A percentile compares a stretch with the other conserved stretches of the same genome.
Evolutionary conservation across 2,329 filamentous ascomycete genomes (phyloP).

Genomic region (Thielaviopsis ethacetica): DNA sequence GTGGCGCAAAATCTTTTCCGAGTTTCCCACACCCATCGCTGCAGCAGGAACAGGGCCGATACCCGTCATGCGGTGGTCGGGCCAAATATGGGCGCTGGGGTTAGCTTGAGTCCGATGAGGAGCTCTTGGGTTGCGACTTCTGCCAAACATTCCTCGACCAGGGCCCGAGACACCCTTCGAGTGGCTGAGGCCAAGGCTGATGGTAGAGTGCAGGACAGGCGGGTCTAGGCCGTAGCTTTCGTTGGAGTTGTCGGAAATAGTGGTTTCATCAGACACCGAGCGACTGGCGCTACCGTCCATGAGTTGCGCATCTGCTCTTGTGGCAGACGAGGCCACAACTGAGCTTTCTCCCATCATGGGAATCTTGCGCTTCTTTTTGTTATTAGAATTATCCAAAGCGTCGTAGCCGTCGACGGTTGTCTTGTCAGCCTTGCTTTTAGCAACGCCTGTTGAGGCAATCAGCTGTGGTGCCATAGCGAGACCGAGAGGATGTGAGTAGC

Average conservation of each 20-base stretch:
- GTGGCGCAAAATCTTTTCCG: constrained; percentile 18
- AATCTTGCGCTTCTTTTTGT: constrained; percentile 98
- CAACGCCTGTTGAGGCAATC: not conserved
- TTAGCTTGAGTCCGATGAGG: constrained; percentile 37
- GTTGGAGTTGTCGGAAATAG: not conserved
- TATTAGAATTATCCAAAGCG: constrained; percentile 95
- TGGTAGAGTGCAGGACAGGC: not conserved
- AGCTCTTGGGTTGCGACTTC: constrained; percentile 43
- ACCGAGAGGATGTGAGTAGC: constrained; percentile 2
- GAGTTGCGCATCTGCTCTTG: not conserved
- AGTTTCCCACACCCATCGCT: constrained; percentile 25
- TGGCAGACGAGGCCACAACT: not conserved
- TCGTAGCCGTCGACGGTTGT: constrained; percentile 80
- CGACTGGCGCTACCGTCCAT: not conserved
- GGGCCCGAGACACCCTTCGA: constrained; percentile 62
- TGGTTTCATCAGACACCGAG: not conserved
- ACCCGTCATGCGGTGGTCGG: constrained; percentile 6
- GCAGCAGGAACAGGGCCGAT: constrained; percentile 10
- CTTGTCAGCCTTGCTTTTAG: not conserved
- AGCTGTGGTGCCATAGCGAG: not conserved
- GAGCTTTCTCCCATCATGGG: constrained; percentile 62
- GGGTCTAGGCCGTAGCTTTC: not conserved
- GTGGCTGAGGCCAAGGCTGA: not conserved
- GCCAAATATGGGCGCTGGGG: constrained; percentile 3
- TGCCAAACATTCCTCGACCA: constrained; percentile 69